Conservation (phyloP, 179 eudicot species). For the Gypsophila paniculata region DNA sequence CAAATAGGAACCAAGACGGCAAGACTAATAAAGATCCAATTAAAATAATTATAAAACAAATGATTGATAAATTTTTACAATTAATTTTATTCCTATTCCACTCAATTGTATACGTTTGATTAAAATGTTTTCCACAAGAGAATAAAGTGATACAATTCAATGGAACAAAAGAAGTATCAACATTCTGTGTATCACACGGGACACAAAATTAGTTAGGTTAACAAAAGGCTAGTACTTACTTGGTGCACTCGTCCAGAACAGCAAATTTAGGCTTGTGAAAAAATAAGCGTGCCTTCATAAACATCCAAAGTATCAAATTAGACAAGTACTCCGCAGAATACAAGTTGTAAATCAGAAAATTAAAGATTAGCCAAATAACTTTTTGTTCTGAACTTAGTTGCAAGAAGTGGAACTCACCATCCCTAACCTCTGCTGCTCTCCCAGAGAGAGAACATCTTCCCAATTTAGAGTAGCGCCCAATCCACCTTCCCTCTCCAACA, state of each 20-base stretch:
- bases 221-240: constrained; percentile 41
- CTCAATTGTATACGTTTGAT: no score
- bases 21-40: no score
- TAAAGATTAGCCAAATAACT: neutral
- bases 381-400: neutral
- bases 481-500: constrained; percentile 88
- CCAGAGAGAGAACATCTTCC: constrained; percentile 93
- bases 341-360: neutral
- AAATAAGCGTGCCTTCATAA: constrained; percentile 82
- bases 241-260: constrained; percentile 94
- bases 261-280: constrained; percentile 96
- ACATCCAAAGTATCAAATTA: constrained; percentile 22
- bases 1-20: no score
- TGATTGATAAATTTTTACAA: no score
- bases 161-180: no score
- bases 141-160: no score
- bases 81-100: no score
- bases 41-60: no score
- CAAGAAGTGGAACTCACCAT: constrained; percentile 55
- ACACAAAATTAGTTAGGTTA: neutral
- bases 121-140: no score
- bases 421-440: constrained; percentile 88
- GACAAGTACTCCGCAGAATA: neutral
- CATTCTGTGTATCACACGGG: no score
- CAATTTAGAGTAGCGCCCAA: constrained; percentile 72